Evolutionary conservation across 305 asterid species (phyloP).

Genomic region (Coffea humblotiana): DNA sequence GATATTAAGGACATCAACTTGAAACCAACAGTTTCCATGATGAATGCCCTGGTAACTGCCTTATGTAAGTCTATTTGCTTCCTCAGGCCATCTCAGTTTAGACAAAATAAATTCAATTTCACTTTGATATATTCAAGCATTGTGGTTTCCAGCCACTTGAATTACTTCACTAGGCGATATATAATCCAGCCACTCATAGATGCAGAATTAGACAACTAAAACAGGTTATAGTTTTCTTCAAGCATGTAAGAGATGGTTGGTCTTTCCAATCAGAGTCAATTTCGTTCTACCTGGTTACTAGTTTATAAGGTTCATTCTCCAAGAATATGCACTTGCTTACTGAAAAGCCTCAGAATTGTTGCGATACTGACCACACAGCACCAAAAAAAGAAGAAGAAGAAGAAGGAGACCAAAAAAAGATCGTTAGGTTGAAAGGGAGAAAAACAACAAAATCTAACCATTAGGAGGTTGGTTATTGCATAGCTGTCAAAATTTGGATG

Average conservation of each 20-base stretch:
- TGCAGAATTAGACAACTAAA: not conserved
- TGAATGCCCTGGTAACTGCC: conserved; percentile 93
- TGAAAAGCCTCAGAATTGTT: not conserved
- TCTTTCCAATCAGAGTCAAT: not conserved
- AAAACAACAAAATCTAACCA: not conserved
- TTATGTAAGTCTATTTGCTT: conserved; percentile 64
- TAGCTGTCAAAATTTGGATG: not conserved
- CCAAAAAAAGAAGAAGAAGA: too few relatives aligned
- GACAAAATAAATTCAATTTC: not conserved
- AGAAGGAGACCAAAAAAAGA: not conserved
- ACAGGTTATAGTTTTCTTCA: not conserved
- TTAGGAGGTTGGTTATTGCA: not conserved
- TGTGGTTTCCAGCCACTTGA: not conserved
- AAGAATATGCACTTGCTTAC: not conserved
- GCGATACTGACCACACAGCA: not conserved
- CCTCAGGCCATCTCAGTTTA: not conserved
- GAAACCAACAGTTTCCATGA: conserved; percentile 77
- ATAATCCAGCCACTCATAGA: not conserved
- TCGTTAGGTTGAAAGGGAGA: not conserved
- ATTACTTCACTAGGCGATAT: not conserved
- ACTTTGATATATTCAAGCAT: not conserved
- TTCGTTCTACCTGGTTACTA: not conserved
- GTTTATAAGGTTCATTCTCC: not conserved
- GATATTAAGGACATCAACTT: conserved; percentile 59
- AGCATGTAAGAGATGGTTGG: not conserved